These are phyloP conservation scores for Aspergillus ochraceus DNA, from an alignment of 2,329 filamentous ascomycete species.

Conservation along the genomic window DNA sequence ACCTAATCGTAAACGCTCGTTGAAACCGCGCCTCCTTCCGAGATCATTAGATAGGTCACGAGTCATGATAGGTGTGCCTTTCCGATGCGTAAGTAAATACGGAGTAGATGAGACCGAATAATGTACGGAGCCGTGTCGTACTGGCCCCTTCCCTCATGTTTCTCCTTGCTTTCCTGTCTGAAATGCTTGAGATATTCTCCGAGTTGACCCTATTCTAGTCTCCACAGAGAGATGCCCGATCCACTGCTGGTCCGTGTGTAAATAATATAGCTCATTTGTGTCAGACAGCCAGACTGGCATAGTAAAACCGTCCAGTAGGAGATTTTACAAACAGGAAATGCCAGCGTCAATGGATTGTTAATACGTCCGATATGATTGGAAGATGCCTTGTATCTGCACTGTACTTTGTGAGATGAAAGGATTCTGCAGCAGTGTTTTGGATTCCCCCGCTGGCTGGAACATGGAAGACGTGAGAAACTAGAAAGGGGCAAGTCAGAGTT, in stretches of 20 bases:
- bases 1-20: no score
- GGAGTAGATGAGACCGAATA: not conserved
- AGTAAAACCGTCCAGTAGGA: not conserved
- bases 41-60: constrained; percentile 7
- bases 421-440: not conserved
- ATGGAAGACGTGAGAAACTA: not conserved
- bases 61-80: not conserved
- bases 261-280: not conserved
- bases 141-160: not conserved
- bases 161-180: not conserved
- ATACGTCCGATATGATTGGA: constrained; percentile 5
- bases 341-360: not conserved
- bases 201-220: not conserved
- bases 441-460: not conserved
- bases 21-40: not conserved
- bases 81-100: not conserved
- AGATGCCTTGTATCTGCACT: not conserved
- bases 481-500: not conserved
- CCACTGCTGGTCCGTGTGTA: constrained; percentile 3
- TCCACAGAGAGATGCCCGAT: constrained; percentile 1
- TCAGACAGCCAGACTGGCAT: not conserved
- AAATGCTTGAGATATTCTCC: not conserved
- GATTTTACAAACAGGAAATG: not conserved
- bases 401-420: not conserved
- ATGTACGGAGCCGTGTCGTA: not conserved